Conservation (phyloP, 2,329 filamentous ascomycete species). For the Hypoxylon sp. region DNA sequence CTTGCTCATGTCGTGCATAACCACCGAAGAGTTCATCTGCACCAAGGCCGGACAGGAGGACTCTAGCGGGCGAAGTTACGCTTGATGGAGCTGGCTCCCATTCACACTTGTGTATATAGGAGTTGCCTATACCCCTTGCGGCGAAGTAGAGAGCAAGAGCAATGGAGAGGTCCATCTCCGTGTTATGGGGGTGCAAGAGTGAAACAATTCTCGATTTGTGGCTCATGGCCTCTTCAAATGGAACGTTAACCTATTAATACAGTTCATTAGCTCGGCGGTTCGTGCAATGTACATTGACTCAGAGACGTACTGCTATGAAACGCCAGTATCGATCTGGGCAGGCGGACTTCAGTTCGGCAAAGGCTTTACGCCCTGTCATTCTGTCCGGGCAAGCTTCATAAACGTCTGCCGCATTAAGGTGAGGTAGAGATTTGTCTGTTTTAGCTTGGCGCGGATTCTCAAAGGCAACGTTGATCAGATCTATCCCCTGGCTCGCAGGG, state of each 20-base stretch:
- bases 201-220: constrained; percentile 78
- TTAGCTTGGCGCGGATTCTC: constrained; percentile 85
- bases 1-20: constrained; percentile 85
- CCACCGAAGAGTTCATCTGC: constrained; percentile 97
- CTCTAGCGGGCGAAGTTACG: constrained; percentile 75
- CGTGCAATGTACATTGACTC: constrained; percentile 6
- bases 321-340: constrained; percentile 82
- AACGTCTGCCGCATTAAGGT: constrained; percentile 52
- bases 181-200: constrained; percentile 93
- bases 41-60: constrained; percentile 91
- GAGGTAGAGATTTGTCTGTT: constrained; percentile 58
- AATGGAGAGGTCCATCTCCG: constrained; percentile 98
- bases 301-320: constrained; percentile 75
- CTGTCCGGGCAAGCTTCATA: constrained; percentile 93
- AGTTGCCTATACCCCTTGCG: constrained; percentile 75
- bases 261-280: background rate
- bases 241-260: constrained; percentile 75
- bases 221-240: constrained; percentile 78
- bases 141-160: constrained; percentile 95
- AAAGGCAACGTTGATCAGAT: constrained; percentile 95
- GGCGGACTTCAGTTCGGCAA: constrained; percentile 75
- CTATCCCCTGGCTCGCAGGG: constrained; percentile 76
- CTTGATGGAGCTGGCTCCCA: constrained; percentile 40
- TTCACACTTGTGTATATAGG: constrained; percentile 52
- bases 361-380: constrained; percentile 83